Base-by-base conservation (phyloP, 1,284 basidiomycete genomes). In the Tylopilus orsonianus region DNA sequence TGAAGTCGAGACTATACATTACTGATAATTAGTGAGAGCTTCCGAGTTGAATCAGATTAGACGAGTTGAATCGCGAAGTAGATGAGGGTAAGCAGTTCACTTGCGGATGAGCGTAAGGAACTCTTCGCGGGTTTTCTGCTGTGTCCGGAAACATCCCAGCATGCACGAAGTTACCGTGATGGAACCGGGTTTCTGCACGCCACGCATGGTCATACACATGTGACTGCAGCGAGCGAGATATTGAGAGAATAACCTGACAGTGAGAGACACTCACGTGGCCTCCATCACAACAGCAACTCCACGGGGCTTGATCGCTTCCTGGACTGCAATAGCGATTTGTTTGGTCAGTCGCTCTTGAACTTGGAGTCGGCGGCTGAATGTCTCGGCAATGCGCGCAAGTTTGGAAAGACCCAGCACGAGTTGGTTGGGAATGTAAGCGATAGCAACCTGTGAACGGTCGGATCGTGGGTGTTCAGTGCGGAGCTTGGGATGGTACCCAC, bases 231-330 rank as follows among this genome's bases (percentile, higher is more conserved):
- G 47, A 41, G 53, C 35, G 54, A 56, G 52, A 48, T 40, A 50
- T 37, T 57, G 53, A 50, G 52, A 29, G 12, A 38, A 47, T n/a
- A 41, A 39, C 52, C 12, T 29, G 53, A 34, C 42, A 33, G 42
- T 8, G 18, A 26, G 51, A 45, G 10, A 35, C 4, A 80, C 91
- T 71, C 68, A 93, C 92, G 90, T 92, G 57, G 94, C 94, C 70
- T 97, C 94, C 89, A 97, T 97, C 23, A 99, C 97, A 53, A 99
- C 97, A 1, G 95, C 97, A n/a, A 99, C 97, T 44, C 97, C 97
- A 56, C 90, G 84, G 41, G 97, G 97, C 60, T 92, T 85, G 59
- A 99, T 95, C 12, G 97, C 97, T 68, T 99, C 96, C 68, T 98
- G 92, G 7, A 99, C 87, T 14, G 97, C 94, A 39, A 97, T 79